Evolutionary conservation across 176 grass and related monocot genomes (phyloP), one percentile per base, ranked within the genome.

Genomic region (Juncus inflexus): DNA sequence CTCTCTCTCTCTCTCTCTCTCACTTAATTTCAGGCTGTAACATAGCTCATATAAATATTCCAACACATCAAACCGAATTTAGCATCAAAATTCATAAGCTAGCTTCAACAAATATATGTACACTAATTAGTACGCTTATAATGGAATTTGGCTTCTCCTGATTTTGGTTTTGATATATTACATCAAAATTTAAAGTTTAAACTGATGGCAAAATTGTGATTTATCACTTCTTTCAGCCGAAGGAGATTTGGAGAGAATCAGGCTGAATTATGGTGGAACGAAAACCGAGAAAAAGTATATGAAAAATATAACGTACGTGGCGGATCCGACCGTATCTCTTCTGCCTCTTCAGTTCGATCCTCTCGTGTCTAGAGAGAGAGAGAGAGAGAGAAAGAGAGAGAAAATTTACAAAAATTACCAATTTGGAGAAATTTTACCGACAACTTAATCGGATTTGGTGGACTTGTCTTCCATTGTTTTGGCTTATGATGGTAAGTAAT

Each of bases 161-260:
- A 41, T 56, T 63, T 50, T 36, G 60, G 3, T 6, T 54, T 52
- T 52, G 49, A 52, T 52, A 59, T n/a, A n/a, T n/a, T n/a, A n/a
- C n/a, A n/a, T 15, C 45, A 72, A 12, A 42, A 60, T 54, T 7
- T 12, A 2, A 43, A 37, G 8, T 15, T 15, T 66, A 13, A 15
- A 39, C 3, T 52, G 5, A 15, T 12, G 5, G 13, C 4, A 80
- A 67, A 15, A 9, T 62, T 5, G 62, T 14, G 67, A 1, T 70
- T 75, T 72, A 28, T 28, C 19, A 1, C 19, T 28, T 28, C 19
- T 28, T 28, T 53, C 41, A 83, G 95, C 39, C 89, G 95, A 56
- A 84, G 86, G 77, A 86, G 85, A 52, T 99, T 99, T 55, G 80
- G 83, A 14, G 95, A 99, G 83, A 89, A 99, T 64, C 95, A 99